These are phyloP conservation scores for Cercophora sp. DNA, from an alignment of 495 filamentous ascomycete species.

Conservation along the genomic window DNA sequence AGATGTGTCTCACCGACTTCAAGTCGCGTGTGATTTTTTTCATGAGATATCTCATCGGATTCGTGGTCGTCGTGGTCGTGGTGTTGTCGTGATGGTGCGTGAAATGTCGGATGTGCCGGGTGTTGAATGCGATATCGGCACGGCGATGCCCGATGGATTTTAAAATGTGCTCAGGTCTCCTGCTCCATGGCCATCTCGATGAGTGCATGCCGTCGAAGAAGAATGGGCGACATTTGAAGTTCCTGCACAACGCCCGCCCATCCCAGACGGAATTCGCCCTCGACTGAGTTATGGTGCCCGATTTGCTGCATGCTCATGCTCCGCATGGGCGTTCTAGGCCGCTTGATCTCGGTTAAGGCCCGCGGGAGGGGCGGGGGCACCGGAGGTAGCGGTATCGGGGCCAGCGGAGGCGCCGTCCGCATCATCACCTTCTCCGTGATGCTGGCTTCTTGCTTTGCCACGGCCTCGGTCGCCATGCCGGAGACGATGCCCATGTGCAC, in stretches of 20 bases:
- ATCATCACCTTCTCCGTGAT: constrained; percentile 15
- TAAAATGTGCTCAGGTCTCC: constrained; percentile 18
- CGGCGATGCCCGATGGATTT: too few relatives aligned
- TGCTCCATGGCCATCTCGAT: constrained; percentile 46
- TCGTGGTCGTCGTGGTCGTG: too few relatives aligned
- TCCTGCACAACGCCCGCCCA: constrained; percentile 54
- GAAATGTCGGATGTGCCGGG: background rate
- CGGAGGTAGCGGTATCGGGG: too few relatives aligned
- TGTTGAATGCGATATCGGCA: background rate
- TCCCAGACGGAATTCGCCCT: constrained; percentile 36
- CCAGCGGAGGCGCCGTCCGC: constrained; percentile 7
- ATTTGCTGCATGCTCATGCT: constrained; percentile 43
- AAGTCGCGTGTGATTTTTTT: too few relatives aligned
- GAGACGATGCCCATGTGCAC: constrained; percentile 53
- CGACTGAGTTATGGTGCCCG: constrained; percentile 36
- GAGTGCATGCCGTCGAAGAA: constrained; percentile 49
- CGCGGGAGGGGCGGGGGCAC: too few relatives aligned
- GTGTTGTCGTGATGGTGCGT: background rate
- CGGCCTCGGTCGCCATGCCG: constrained; percentile 30
- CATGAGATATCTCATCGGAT: too few relatives aligned
- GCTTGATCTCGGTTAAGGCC: constrained; percentile 37
- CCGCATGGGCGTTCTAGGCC: constrained; percentile 36
- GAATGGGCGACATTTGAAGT: constrained; percentile 46
- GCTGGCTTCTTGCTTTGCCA: constrained; percentile 29
- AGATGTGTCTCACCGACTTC: too few relatives aligned